A percentile compares a stretch with the other conserved stretches of the same genome.
Evolutionary conservation across 495 filamentous ascomycete species (phyloP).

Genomic region (Peziza echinospora): DNA sequence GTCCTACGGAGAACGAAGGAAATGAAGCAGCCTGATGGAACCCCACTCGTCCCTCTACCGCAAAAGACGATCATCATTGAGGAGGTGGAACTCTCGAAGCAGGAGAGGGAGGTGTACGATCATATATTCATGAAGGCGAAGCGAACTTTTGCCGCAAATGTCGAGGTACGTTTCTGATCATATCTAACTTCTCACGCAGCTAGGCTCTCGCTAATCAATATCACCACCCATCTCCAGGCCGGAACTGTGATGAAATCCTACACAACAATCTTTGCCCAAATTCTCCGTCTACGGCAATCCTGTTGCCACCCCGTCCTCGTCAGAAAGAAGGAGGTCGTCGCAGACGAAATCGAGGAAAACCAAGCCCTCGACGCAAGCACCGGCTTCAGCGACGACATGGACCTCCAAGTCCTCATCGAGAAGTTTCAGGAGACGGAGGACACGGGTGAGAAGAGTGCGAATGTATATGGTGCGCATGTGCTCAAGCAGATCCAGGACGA

Average conservation of each 20-base stretch:
- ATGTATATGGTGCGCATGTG: conserved; percentile 65
- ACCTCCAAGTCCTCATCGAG: conserved; percentile 62
- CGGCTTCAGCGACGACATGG: conserved; percentile 88
- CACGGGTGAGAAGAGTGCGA: conserved; percentile 39
- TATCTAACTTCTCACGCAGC: neutral
- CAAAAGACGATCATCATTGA: conserved; percentile 60
- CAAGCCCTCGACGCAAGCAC: conserved; percentile 56
- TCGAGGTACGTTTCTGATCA: conserved; percentile 28
- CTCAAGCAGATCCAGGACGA: conserved; percentile 80
- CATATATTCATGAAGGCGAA: conserved; percentile 68
- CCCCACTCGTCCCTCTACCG: conserved; percentile 70
- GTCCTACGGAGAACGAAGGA: conserved; percentile 92
- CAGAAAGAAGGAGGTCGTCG: conserved; percentile 58
- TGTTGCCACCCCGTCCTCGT: conserved; percentile 87
- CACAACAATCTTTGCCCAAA: conserved; percentile 91
- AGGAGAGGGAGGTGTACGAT: conserved; percentile 79
- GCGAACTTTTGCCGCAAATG: conserved; percentile 57
- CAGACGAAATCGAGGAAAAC: conserved; percentile 71
- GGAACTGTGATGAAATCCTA: conserved; percentile 86
- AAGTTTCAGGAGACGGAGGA: conserved; percentile 42
- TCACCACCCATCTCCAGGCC: too few relatives aligned
- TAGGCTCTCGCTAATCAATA: too few relatives aligned
- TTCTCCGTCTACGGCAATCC: conserved; percentile 77
- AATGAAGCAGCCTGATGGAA: conserved; percentile 86
- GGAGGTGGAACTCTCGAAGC: conserved; percentile 58